Evolutionary conservation across 139 green algal species (phyloP).

Genomic region (Pseudopediastrum boryanum): DNA sequence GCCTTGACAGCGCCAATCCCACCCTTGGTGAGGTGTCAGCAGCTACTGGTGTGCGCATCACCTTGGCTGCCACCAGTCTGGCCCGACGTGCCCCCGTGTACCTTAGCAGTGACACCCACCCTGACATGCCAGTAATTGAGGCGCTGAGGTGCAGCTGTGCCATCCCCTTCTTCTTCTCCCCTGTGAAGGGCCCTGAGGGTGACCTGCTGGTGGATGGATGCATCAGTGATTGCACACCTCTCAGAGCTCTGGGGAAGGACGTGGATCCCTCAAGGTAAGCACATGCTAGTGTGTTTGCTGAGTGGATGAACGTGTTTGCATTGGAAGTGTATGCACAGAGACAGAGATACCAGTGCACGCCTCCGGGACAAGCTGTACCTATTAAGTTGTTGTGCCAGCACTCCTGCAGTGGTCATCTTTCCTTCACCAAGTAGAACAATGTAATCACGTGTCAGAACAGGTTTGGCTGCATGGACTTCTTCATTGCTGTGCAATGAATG

Average conservation of each 20-base stretch:
- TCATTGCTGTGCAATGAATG: too few species aligned
- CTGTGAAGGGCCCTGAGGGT: not conserved
- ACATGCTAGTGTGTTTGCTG: not conserved
- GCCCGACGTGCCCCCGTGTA: slow-evolving; percentile 25
- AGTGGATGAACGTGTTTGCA: not conserved
- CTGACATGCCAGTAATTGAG: slow-evolving; percentile 30
- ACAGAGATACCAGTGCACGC: not conserved
- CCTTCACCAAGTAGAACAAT: too few species aligned
- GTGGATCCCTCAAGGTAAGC: not conserved
- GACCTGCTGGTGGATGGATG: slow-evolving; percentile 37
- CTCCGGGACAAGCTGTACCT: not conserved
- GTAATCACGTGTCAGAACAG: too few species aligned
- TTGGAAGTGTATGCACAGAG: not conserved
- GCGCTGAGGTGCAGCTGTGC: slow-evolving; percentile 25
- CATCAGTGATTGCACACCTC: slow-evolving; percentile 29
- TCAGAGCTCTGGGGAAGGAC: not conserved
- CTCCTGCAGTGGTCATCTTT: not conserved
- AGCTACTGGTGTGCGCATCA: slow-evolving; percentile 5
- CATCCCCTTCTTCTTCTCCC: slow-evolving; percentile 36
- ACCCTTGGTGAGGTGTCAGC: slow-evolving; percentile 20
- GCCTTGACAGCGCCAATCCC: not conserved
- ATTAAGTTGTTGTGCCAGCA: not conserved
- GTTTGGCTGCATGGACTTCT: too few species aligned
- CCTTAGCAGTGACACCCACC: slow-evolving; percentile 29
- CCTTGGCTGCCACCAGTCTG: slow-evolving; percentile 23